Evolutionary conservation across 2,329 filamentous ascomycete genomes (phyloP), one percentile per base, ranked within the genome.

Genomic region (Onygenales sp.): DNA sequence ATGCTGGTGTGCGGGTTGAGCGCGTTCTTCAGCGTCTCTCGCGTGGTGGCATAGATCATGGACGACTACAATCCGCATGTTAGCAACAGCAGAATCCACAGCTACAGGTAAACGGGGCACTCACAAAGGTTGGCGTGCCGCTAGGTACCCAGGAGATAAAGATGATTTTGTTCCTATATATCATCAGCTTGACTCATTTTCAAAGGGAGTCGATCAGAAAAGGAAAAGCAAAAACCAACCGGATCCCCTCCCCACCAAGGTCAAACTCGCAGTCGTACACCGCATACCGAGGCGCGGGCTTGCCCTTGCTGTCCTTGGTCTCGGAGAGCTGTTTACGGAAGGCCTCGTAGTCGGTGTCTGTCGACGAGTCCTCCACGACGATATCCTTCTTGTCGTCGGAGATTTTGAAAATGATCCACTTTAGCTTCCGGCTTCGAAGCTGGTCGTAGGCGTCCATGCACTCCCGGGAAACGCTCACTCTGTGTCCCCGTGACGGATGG

Each of bases 391-490:
- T 72, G 64, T 76, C 67, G 60, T 77, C 74, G 58, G 72, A 64
- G 61, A 77, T 74, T 68, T 77, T 77, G 71, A 71, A 77, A 68
- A 77, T 77, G 61, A 77, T 74, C 61, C 64, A 77, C 67, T 77
- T 77, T 60, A 66, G 63, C 71, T 69, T 48, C 65, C 64, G 53
- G 66, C 67, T 63, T 69, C 70, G 63, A 57, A 77, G 69, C 31
- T 75, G 68, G 56, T 76, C 75, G 72, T 72, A 76, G 54, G 64
- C 61, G 46, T 60, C 66, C 58, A 75, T 64, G 67, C 74, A 76
- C 38, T 77, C 73, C 63, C 74, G 72, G 52, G 69, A 61, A 56
- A 77, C 68, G 46, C 69, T 64, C 52, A 77, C 72, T 64, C 75
- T 77, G 60, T 50, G 47, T 17, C 35, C 47, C 17, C n/a, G 32